Conservation (phyloP, 345 rosid genomes). For the Hypericum perforatum region DNA sequence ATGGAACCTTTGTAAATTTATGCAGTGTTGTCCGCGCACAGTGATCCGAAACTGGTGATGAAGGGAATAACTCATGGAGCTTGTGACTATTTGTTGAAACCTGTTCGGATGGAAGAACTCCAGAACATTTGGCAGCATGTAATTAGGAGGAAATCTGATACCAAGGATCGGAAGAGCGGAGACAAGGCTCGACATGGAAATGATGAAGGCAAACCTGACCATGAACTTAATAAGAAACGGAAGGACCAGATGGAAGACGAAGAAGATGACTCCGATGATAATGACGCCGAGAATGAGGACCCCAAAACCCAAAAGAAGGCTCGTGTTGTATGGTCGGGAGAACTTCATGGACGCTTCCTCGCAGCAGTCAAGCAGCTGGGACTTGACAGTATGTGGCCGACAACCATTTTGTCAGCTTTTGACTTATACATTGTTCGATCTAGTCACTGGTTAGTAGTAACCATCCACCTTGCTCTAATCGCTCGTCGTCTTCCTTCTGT, state of each 20-base stretch:
- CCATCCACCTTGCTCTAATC: not conserved
- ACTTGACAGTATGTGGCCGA: slow-evolving; percentile 21
- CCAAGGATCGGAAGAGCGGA: slow-evolving; percentile 12
- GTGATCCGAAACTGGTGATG: slow-evolving; percentile 32
- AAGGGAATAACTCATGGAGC: slow-evolving; percentile 33
- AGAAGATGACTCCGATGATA: slow-evolving; percentile 23
- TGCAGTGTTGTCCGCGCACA: slow-evolving; percentile 26
- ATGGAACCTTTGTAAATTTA: not conserved
- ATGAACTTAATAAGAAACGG: slow-evolving; percentile 21
- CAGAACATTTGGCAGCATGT: slow-evolving; percentile 30
- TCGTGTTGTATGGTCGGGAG: slow-evolving; percentile 30
- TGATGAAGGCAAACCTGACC: slow-evolving; percentile 16
- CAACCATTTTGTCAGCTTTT: not conserved
- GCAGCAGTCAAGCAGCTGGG: slow-evolving; percentile 27
- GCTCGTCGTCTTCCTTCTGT: not conserved
- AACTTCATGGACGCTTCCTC: slow-evolving; percentile 26
- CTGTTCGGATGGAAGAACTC: slow-evolving; percentile 25
- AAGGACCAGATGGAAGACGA: slow-evolving; percentile 27
- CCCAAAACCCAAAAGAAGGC: slow-evolving; percentile 24
- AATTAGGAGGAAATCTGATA: slow-evolving; percentile 23
- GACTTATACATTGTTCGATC: not conserved
- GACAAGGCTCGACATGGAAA: slow-evolving; percentile 14
- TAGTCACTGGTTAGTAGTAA: not conserved
- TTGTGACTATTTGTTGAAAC: slow-evolving; percentile 29
- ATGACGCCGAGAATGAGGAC: slow-evolving; percentile 21